phyloP scores from a whole-genome alignment of 139 green algal genomes.

The Gonium pectorale region DNA sequence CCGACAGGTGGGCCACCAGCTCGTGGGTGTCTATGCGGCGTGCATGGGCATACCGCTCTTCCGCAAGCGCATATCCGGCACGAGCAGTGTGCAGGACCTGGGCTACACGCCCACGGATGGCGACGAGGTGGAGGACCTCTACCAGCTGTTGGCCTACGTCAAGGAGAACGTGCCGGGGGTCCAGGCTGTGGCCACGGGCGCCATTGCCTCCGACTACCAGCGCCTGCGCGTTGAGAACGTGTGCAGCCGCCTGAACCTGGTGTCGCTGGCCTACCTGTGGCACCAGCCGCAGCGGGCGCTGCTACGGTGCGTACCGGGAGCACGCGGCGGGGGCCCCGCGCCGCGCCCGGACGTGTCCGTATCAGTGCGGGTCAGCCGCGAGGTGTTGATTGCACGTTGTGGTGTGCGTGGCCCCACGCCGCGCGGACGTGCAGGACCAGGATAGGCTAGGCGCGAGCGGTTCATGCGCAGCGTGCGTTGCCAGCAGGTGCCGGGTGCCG shows the following conservation, averaged over 20 bases:
- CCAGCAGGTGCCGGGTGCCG: no score
- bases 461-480: no score
- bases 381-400: no score
- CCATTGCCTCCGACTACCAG: conserved; percentile 98
- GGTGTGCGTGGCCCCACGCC: no score
- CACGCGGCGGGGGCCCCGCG: no score
- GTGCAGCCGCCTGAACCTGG: conserved; percentile 84
- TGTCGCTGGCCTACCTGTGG: conserved; percentile 95
- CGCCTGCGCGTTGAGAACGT: conserved; percentile 94
- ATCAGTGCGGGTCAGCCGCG: no score
- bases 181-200: conserved; percentile 85
- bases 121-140: conserved; percentile 97
- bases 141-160: conserved; percentile 76
- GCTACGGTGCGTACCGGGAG: conserved; percentile 71
- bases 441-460: no score
- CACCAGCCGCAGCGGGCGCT: conserved; percentile 85
- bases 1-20: conserved; percentile 84
- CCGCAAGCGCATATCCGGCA: conserved; percentile 77
- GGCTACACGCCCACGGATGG: conserved; percentile 76
- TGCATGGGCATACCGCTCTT: conserved; percentile 92
- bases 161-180: conserved; percentile 60
- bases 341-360: no score
- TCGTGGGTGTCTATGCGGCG: conserved; percentile 82
- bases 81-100: conserved; percentile 68
- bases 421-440: no score